Conservation (phyloP, 225 moss, liverwort and hornwort species). For the Physcomitrium patens region DNA sequence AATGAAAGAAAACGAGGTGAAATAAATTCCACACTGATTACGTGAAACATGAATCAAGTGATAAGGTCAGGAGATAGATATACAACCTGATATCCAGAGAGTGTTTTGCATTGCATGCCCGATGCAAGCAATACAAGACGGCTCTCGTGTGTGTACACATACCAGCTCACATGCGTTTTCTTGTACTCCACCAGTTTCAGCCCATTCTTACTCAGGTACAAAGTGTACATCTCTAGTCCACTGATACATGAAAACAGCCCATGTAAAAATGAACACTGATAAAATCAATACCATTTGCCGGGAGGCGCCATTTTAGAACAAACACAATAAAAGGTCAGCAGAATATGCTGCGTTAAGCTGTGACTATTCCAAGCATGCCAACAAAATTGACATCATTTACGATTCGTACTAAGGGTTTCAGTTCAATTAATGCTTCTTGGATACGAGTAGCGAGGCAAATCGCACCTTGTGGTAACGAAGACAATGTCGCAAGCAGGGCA, state of each 20-base stretch:
- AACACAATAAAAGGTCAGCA: neutral
- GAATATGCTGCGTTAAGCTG: neutral
- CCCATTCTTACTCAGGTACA: slow-evolving; percentile 66
- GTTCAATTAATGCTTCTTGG: neutral
- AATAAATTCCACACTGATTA: slow-evolving; percentile 13
- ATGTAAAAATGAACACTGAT: slow-evolving; percentile 15
- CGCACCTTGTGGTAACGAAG: slow-evolving; percentile 72
- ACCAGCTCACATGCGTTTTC: slow-evolving; percentile 89
- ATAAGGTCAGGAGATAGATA: slow-evolving; percentile 15
- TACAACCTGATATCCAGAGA: slow-evolving; percentile 85
- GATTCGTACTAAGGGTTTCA: neutral
- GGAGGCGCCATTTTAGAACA: neutral
- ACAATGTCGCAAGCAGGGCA: slow-evolving; percentile 89
- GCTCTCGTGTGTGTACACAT: slow-evolving; percentile 96
- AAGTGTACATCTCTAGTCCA: slow-evolving; percentile 82
- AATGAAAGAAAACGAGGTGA: neutral
- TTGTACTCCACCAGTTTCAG: slow-evolving; percentile 80
- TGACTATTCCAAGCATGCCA: slow-evolving; percentile 8
- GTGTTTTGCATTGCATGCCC: slow-evolving; percentile 99
- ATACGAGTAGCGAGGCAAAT: neutral
- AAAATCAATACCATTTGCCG: slow-evolving; percentile 20
- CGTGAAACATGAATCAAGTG: slow-evolving; percentile 3
- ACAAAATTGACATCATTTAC: slow-evolving; percentile 7
- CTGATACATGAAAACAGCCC: slow-evolving; percentile 35
- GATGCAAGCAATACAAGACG: slow-evolving; percentile 95